Evolutionary conservation across 495 filamentous ascomycete genomes (phyloP), one percentile per base, ranked within the genome.

Genomic region (Penicillium robsamsonii): DNA sequence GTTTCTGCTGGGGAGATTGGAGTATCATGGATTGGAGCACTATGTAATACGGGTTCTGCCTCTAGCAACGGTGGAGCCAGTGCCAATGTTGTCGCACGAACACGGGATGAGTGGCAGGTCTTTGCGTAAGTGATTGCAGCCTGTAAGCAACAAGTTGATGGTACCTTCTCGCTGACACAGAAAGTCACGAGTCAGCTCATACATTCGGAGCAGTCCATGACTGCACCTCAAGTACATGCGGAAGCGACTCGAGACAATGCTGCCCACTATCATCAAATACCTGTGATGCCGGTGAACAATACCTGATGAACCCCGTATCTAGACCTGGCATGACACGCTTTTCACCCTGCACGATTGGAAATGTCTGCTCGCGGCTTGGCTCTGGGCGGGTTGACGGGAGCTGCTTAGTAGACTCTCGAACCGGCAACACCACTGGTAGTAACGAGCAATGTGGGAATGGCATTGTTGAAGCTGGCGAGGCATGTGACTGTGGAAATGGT

Each of bases 141-240:
- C 30, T 10, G 30, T 31, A 10, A 31, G 30, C 30, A 9, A 31
- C 10, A 31, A 31, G 9, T 9, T 10, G 5, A 11, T 31, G 58
- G 0, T 9, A n/a, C 25, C 25, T 17, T 47, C 22, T n/a, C 1
- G 12, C 27, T 40, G 25, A 27, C 17, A 17, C 2, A 17, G 8
- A 17, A 11, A 70, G 68, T 18, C 92, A 97, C 63, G 92, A 97
- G 68, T 85, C 88, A 9, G 92, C 89, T 6, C 92, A 97, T 63
- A 96, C 88, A 0, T 95, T 95, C 68, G 92, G 92, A 44, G 92
- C 92, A 12, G 87, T 95, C 42, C 92, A 97, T 67, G 92, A 97
- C 72, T 97, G 92, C 73, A 84, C 77, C 2, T 62, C 73, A 0
- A 51, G 65, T 8, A 81, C 86, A 3, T 96, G 92, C 69, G 69